Base-by-base conservation (phyloP, 805 yeast genomes). In the Barnettozyma siamensis region DNA sequence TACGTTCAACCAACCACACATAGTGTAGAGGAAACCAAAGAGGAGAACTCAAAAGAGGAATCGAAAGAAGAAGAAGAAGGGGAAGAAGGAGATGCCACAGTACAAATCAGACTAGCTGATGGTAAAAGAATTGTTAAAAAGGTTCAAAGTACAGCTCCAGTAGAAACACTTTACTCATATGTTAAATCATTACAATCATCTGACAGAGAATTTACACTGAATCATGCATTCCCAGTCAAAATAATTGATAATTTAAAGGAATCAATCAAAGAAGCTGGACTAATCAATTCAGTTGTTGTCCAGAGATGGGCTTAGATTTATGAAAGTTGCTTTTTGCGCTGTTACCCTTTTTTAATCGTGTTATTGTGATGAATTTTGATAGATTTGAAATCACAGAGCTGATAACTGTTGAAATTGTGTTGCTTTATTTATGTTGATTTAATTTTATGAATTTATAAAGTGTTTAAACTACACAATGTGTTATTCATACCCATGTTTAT, bases 61-160 rank as follows among this genome's bases (percentile, higher is more conserved):
- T 46, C 56, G 31, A 44, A 55, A 15, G 52, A 52, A 16, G 51
- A 49, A 17, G 54, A 45, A n/a, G 46, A 34, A 31, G 35, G 12
- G 18, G 43, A 54, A 18, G 45, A 53, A 32, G 93, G 94, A 6
- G 93, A 87, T 56, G 70, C 91, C 0, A 67, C 73, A 6, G 80
- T 89, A 7, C 96, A 88, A 62, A 77, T 89, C 13, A 75, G 96
- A 57, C 73, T 88, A 44, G 94, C 93, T 2, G 82, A 78, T 54
- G 97, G 97, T 5, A 74, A 78, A 46, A 74, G 88, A 45, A 66
- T 76, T 16, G 70, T 84, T 13, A 78, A 75, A 37, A 75, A 75
- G 36, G 82, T 91, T 57, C 67, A 76, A 50, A 68, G 88, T 5
- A 54, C 72, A 3, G 94, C 81, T 42, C 67, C 86, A 2, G 83